Conservation (phyloP, 192 early-diverging fungal genomes). For the Backusella westeae region DNA sequence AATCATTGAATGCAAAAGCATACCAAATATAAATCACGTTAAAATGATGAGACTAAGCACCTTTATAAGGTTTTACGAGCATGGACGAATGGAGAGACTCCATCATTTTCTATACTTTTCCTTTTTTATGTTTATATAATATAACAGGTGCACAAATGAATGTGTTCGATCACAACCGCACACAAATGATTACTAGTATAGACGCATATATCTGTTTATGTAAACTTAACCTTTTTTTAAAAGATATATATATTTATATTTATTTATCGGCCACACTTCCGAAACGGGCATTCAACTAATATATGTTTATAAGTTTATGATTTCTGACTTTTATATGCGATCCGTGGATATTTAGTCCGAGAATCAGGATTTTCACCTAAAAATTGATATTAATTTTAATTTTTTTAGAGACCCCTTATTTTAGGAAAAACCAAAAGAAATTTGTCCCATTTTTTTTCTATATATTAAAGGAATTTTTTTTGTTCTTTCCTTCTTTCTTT, state of each 20-base stretch:
- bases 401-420: neutral
- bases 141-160: neutral
- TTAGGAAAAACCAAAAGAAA: neutral
- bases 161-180: neutral
- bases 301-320: neutral
- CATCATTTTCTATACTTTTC: neutral
- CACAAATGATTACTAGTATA: neutral
- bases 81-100: neutral
- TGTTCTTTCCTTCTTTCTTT: neutral
- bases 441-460: neutral
- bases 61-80: neutral
- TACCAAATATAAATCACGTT: neutral
- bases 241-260: neutral
- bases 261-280: neutral
- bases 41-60: neutral
- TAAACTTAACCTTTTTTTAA: neutral
- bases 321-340: neutral
- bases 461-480: neutral
- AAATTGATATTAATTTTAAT: neutral
- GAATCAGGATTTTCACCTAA: neutral
- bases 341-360: neutral
- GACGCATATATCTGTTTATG: neutral
- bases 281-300: neutral
- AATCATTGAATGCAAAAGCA: neutral
- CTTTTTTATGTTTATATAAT: neutral